Conservation (phyloP, 805 yeast genomes). For the Lachancea lanzarotensis region DNA sequence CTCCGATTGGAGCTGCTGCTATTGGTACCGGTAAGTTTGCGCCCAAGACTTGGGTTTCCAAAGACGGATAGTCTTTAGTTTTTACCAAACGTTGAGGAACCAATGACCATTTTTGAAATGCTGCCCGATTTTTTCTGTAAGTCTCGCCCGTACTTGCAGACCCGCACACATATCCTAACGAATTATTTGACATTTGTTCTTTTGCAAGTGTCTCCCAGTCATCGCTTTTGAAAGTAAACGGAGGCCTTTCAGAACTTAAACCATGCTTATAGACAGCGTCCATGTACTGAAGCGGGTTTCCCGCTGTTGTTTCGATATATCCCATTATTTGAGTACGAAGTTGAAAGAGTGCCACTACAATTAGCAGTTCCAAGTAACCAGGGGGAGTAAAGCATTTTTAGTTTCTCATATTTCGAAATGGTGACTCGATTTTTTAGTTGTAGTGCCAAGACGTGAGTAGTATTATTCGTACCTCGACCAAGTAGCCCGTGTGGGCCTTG, state of each 20-base stretch:
- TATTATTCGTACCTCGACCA: too few relatives aligned
- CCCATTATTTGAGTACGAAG: constrained; percentile 4
- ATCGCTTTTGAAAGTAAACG: constrained; percentile 11
- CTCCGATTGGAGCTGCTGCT: constrained; percentile 25
- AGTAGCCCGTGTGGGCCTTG: too few relatives aligned
- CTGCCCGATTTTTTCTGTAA: constrained; percentile 9
- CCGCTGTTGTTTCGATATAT: constrained; percentile 10
- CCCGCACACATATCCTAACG: constrained; percentile 15
- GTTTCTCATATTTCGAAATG: too few relatives aligned
- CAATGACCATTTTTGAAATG: constrained; percentile 13
- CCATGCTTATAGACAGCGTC: constrained; percentile 13
- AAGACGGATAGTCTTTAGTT: constrained; percentile 10
- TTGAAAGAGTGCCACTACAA: too few relatives aligned
- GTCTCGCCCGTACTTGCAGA: constrained; percentile 14
- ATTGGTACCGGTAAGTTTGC: constrained; percentile 16
- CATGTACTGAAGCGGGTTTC: constrained; percentile 14
- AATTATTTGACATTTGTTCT: constrained; percentile 12
- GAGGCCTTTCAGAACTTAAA: constrained; percentile 12
- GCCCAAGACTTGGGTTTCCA: constrained; percentile 16
- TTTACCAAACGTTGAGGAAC: constrained; percentile 13
- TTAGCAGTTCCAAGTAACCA: too few relatives aligned
- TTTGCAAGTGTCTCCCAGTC: constrained; percentile 14
- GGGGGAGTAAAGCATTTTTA: too few relatives aligned
- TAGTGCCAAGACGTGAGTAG: too few relatives aligned
- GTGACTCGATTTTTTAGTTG: too few relatives aligned